These are phyloP conservation scores for Hymenoscyphus fructigenus DNA, from an alignment of 2,329 filamentous ascomycete genomes.

Conservation along the genomic window DNA sequence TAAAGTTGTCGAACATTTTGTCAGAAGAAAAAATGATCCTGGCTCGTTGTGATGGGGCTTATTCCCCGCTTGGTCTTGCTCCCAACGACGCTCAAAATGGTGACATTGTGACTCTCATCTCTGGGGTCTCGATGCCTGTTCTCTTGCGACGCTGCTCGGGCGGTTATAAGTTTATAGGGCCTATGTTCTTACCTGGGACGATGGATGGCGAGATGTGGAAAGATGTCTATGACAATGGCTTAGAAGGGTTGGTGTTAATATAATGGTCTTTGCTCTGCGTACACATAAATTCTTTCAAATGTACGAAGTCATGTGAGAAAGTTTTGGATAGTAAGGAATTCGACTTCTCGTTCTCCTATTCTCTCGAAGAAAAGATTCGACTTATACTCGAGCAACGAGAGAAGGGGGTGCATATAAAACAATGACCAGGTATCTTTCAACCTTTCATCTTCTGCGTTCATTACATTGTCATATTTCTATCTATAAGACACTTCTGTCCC, in stretches of 20 bases:
- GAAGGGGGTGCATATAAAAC: no score
- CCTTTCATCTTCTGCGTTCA: no score
- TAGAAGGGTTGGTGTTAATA: neutral
- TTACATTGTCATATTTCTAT: no score
- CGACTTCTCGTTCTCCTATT: no score
- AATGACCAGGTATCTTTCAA: no score
- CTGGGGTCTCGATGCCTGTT: neutral
- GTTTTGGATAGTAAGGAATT: no score
- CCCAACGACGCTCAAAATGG: neutral
- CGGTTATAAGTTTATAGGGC: neutral
- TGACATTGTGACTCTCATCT: neutral
- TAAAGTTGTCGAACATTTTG: neutral
- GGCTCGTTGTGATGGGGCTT: neutral
- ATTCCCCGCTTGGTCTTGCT: neutral
- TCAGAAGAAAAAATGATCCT: neutral
- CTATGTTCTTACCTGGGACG: neutral
- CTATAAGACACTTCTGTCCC: no score
- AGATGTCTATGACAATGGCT: neutral
- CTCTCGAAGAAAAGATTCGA: no score
- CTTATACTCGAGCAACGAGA: no score
- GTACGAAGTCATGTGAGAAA: no score
- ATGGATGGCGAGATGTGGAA: neutral
- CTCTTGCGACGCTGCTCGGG: neutral
- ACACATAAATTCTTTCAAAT: no score
- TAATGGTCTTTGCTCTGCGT: neutral